Conservation (phyloP, 768 basidiomycete genomes). For the Suillus plorans region DNA sequence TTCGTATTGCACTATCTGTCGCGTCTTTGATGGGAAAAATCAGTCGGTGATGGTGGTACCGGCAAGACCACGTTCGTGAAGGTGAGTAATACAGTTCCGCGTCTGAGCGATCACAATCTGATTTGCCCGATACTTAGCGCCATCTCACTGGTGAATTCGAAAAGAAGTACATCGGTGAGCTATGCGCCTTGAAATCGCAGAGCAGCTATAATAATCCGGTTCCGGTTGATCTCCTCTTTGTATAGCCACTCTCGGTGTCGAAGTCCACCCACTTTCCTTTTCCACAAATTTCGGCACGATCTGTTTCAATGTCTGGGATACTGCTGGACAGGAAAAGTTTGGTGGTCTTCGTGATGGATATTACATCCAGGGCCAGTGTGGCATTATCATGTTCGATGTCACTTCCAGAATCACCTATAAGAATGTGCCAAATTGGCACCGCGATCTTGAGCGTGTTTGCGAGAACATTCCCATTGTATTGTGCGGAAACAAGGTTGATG, state of each 20-base stretch:
- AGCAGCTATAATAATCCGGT: conserved; percentile 11
- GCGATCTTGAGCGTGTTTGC: conserved; percentile 98
- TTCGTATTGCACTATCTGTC: conserved; percentile 12
- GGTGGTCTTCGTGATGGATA: conserved; percentile 97
- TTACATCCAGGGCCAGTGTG: conserved; percentile 97
- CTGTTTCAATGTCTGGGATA: conserved; percentile 99
- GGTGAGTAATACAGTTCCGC: conserved; percentile 42
- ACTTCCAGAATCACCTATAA: conserved; percentile 99
- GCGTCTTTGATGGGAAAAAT: conserved; percentile 9
- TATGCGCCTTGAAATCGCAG: conserved; percentile 11
- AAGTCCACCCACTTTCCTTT: conserved; percentile 96
- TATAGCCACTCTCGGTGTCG: conserved; percentile 97
- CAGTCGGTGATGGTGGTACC: conserved; percentile 96
- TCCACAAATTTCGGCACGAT: conserved; percentile 98
- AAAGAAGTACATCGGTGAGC: conserved; percentile 98
- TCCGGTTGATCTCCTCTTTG: conserved; percentile 14
- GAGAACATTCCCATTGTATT: conserved; percentile 99
- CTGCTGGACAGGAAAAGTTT: conserved; percentile 99
- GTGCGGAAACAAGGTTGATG: conserved; percentile 99
- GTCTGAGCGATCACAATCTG: conserved; percentile 51
- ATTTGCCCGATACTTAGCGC: conserved; percentile 61
- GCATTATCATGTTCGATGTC: conserved; percentile 99
- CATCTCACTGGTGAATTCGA: conserved; percentile 99
- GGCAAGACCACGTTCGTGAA: conserved; percentile 99
- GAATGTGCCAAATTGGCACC: conserved; percentile 99